A percentile compares a stretch with the other conserved stretches of the same genome.
These are phyloP conservation scores for Metschnikowia sp. DNA, from an alignment of 805 yeast species.

Conservation along the genomic window DNA sequence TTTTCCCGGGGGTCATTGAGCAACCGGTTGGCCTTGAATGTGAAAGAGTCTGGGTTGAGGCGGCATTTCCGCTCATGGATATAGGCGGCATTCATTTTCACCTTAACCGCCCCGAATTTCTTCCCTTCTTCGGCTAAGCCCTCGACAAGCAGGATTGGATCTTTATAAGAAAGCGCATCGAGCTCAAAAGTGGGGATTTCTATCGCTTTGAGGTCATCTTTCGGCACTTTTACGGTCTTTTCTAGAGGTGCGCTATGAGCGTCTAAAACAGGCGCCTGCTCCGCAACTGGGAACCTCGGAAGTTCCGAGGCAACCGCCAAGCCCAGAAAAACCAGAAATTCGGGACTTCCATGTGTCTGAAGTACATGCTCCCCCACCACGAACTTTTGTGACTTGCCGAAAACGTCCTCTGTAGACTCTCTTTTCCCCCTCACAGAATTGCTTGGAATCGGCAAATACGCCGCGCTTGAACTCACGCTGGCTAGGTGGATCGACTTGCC, in stretches of 20 bases:
- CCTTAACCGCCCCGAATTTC: slow-evolving; percentile 70
- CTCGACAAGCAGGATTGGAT: slow-evolving; percentile 67
- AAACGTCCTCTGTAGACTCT: slow-evolving; percentile 2
- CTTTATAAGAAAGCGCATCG: slow-evolving; percentile 47
- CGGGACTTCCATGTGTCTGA: background rate
- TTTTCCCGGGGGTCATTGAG: slow-evolving; percentile 41
- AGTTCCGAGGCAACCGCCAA: slow-evolving; percentile 1
- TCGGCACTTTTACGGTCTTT: background rate
- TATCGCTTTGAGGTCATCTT: background rate
- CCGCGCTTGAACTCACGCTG: slow-evolving; percentile 20
- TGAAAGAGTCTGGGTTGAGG: slow-evolving; percentile 44
- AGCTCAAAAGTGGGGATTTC: slow-evolving; percentile 54
- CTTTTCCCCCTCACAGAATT: background rate
- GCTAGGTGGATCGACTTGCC: slow-evolving; percentile 11
- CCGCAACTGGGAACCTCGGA: background rate
- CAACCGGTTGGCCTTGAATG: slow-evolving; percentile 52
- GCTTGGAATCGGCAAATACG: slow-evolving; percentile 36
- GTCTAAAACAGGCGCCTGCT: background rate
- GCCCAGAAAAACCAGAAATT: background rate
- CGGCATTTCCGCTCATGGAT: slow-evolving; percentile 22
- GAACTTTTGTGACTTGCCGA: slow-evolving; percentile 2
- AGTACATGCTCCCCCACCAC: background rate
- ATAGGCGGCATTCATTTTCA: slow-evolving; percentile 53
- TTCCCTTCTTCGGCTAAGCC: slow-evolving; percentile 49
- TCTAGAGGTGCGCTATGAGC: background rate